These are phyloP conservation scores for Scheffersomyces spartinae DNA, from an alignment of 805 yeast species.

Conservation along the genomic window DNA sequence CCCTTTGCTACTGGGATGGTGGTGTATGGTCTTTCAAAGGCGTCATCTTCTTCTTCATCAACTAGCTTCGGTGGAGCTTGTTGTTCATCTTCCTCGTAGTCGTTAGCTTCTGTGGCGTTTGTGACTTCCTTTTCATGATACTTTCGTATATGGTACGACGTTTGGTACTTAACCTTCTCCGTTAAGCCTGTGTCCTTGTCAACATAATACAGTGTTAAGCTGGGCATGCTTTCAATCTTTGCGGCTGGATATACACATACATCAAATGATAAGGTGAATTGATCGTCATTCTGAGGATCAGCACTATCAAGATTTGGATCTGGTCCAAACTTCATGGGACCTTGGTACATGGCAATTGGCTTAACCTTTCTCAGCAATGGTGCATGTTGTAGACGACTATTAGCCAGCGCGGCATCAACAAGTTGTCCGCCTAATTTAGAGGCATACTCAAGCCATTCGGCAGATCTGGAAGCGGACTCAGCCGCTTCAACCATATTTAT, in stretches of 20 bases:
- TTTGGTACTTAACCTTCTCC: conserved; percentile 8
- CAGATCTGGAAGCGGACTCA: too few species aligned
- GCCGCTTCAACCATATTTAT: conserved; percentile 8
- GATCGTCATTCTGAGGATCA: conserved; percentile 3
- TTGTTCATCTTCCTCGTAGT: conserved; percentile 6
- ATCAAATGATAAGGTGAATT: conserved; percentile 8
- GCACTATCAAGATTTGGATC: conserved; percentile 5
- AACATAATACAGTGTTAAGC: conserved; percentile 15
- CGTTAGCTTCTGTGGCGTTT: conserved; percentile 4
- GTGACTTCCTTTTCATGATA: conserved; percentile 3
- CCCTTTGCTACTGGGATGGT: conserved; percentile 8
- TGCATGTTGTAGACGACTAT: conserved; percentile 7
- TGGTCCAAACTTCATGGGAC: conserved; percentile 18
- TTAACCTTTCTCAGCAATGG: conserved; percentile 18
- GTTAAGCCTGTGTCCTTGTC: conserved; percentile 4
- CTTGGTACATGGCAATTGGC: conserved; percentile 17
- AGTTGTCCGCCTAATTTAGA: conserved; percentile 4
- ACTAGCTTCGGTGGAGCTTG: not conserved
- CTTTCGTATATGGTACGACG: conserved; percentile 12
- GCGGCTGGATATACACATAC: conserved; percentile 27
- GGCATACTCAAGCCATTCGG: not conserved
- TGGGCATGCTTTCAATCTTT: conserved; percentile 13
- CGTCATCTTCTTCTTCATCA: conserved; percentile 6
- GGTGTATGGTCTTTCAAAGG: conserved; percentile 3
- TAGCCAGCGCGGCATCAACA: conserved; percentile 7